A percentile compares a stretch with the other conserved stretches of the same genome.
These are phyloP conservation scores for Arthroderma sp. DNA, from an alignment of 2,329 filamentous ascomycete genomes.

Conservation along the genomic window DNA sequence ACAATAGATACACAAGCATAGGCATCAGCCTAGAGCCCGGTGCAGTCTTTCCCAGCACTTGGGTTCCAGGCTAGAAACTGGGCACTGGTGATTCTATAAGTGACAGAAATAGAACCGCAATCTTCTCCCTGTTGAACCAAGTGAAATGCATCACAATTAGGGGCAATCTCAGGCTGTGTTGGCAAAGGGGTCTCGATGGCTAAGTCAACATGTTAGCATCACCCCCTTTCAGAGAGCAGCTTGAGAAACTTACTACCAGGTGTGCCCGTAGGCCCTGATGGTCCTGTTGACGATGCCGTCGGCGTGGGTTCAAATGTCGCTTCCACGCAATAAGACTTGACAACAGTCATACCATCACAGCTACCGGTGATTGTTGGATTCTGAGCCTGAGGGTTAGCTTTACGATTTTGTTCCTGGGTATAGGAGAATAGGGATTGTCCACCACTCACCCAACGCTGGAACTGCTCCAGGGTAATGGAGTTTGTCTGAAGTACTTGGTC, in stretches of 20 bases:
- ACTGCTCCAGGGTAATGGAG: neutral
- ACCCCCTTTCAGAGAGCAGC: neutral
- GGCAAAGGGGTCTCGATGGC: slow-evolving; percentile 3
- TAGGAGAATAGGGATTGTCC: neutral
- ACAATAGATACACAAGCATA: slow-evolving; percentile 7
- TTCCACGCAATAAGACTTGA: slow-evolving; percentile 5
- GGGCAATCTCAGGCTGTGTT: slow-evolving; percentile 3
- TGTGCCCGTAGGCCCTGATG: neutral
- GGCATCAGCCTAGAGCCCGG: slow-evolving; percentile 2
- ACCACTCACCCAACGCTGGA: neutral
- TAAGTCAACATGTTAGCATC: neutral
- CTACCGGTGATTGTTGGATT: slow-evolving; percentile 1
- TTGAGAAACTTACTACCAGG: neutral
- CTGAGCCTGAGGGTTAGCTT: neutral
- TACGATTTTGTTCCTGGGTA: neutral
- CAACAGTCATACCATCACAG: neutral
- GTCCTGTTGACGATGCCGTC: neutral
- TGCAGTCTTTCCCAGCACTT: neutral
- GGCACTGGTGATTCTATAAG: neutral
- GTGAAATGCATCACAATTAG: slow-evolving; percentile 4
- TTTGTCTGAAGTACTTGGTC: neutral
- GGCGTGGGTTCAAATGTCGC: neutral
- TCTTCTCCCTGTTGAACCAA: neutral
- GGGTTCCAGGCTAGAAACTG: slow-evolving; percentile 6
- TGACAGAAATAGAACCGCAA: neutral